phyloP scores from a whole-genome alignment of 768 basidiomycete species.

The Auriculariales sp. region DNA sequence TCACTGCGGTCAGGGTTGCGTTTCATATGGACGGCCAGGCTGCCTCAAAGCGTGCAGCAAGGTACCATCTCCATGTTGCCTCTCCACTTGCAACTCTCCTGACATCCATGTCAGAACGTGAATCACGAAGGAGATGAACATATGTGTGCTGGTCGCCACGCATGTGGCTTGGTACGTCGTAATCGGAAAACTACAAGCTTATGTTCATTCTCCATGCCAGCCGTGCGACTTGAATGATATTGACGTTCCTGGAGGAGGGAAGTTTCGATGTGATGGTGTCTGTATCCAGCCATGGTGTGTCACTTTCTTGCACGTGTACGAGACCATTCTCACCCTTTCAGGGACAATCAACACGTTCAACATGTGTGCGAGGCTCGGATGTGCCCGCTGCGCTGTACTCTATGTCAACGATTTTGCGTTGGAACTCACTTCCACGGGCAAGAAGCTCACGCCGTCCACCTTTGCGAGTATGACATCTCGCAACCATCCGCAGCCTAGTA shows the following conservation, averaged over 20 bases:
- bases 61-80: conserved; percentile 16
- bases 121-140: conserved; percentile 36
- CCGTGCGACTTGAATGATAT: conserved; percentile 25
- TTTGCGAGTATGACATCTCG: conserved; percentile 34
- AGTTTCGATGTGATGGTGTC: conserved; percentile 25
- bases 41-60: conserved; percentile 39
- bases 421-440: conserved; percentile 40
- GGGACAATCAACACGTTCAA: conserved; percentile 27
- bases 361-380: conserved; percentile 38
- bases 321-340: conserved; percentile 10
- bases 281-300: conserved; percentile 17
- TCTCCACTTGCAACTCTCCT: not conserved
- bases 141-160: conserved; percentile 39
- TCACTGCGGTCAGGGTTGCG: conserved; percentile 39
- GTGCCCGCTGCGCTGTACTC: conserved; percentile 38
- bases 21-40: conserved; percentile 29
- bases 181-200: not conserved
- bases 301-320: not conserved
- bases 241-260: conserved; percentile 14
- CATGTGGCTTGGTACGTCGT: conserved; percentile 34
- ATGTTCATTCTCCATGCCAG: conserved; percentile 17
- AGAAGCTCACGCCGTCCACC: conserved; percentile 24
- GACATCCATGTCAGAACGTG: too few species aligned
- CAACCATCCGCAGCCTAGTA: too few species aligned
- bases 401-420: conserved; percentile 41